Evolutionary conservation across 331 rosid genomes (phyloP), one percentile per base, ranked within the genome.

Genomic region (Rosa hybrid): DNA sequence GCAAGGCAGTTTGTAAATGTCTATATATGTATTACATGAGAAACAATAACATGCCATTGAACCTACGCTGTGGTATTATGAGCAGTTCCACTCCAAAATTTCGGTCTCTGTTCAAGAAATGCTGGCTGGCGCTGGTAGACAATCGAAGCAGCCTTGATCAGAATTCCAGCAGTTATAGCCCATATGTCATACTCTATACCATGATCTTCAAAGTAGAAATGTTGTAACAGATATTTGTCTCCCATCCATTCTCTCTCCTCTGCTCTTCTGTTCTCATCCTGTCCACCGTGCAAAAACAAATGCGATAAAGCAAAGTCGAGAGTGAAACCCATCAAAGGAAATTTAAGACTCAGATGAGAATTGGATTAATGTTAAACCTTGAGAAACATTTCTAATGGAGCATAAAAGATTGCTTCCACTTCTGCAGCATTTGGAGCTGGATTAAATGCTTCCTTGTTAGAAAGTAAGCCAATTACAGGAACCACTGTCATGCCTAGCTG

Each of bases 101-200:
- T 81, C 17, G 98, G 98, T 25, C 83, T 89, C 49, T 2, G 77
- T 83, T 95, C 97, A 41, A 86, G 88, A 86, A 95, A 92, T 23
- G 74, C 97, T 0, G 98, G 98, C 3, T 86, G 89, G 30, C 80
- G 88, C 81, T 87, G 84, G 77, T 84, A 87, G 78, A 91, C 57
- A 17, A 90, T 13, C 4, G 94, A 88, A 48, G 98, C 96, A 10
- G 87, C 88, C 76, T 76, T 68, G 34, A 95, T 95, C 76, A 95
- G 82, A 68, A 95, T 88, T 20, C 96, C 91, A n/a, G 98, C 98
- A 65, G 98, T 95, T 63, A 91, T 21, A 78, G 96, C 98, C 98
- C 98, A 95, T 34, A 95, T 92, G 56, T 87, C 92, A 72, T 85
- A 90, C 76, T 76, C 89, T 74, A 81, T 88, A 44, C 74, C 60